These are phyloP conservation scores for Mycena latifolia DNA, from an alignment of 768 basidiomycete genomes.

Conservation along the genomic window DNA sequence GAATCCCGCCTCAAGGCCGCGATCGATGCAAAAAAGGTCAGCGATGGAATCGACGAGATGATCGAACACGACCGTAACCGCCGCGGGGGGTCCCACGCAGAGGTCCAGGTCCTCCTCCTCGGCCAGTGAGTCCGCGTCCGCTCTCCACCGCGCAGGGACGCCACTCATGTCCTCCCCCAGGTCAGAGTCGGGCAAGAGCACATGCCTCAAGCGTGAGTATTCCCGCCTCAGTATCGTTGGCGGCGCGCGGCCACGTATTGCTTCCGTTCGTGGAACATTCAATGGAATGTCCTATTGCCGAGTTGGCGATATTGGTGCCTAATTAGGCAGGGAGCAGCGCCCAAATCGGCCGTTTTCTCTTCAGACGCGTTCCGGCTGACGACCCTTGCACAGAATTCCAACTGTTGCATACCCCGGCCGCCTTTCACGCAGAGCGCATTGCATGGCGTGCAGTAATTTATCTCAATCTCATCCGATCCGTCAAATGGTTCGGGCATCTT, in stretches of 20 bases:
- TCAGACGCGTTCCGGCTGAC: constrained; percentile 6
- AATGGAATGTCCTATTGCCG: constrained; percentile 34
- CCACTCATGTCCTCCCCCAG: constrained; percentile 27
- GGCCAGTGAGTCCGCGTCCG: constrained; percentile 63
- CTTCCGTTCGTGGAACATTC: constrained; percentile 34
- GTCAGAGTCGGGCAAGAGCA: constrained; percentile 91
- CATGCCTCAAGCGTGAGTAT: constrained; percentile 87
- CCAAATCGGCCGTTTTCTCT: not conserved
- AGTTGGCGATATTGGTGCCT: constrained; percentile 24
- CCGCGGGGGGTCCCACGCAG: constrained; percentile 67
- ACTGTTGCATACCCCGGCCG: constrained; percentile 80
- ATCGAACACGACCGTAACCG: constrained; percentile 75
- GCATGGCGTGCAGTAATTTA: constrained; percentile 93
- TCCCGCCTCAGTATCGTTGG: constrained; percentile 6
- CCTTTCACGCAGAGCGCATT: constrained; percentile 83
- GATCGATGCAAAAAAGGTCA: constrained; percentile 77
- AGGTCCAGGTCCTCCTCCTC: constrained; percentile 82
- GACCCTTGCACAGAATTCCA: constrained; percentile 78
- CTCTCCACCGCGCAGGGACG: not conserved
- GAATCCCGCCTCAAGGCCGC: constrained; percentile 76
- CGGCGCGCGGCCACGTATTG: constrained; percentile 26
- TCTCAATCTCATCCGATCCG: constrained; percentile 86
- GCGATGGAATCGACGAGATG: constrained; percentile 85
- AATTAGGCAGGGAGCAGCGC: constrained; percentile 28
- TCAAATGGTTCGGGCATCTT: constrained; percentile 67